These are phyloP conservation scores for Pseudocercospora ulei DNA, from an alignment of 2,329 filamentous ascomycete species.

Conservation along the genomic window DNA sequence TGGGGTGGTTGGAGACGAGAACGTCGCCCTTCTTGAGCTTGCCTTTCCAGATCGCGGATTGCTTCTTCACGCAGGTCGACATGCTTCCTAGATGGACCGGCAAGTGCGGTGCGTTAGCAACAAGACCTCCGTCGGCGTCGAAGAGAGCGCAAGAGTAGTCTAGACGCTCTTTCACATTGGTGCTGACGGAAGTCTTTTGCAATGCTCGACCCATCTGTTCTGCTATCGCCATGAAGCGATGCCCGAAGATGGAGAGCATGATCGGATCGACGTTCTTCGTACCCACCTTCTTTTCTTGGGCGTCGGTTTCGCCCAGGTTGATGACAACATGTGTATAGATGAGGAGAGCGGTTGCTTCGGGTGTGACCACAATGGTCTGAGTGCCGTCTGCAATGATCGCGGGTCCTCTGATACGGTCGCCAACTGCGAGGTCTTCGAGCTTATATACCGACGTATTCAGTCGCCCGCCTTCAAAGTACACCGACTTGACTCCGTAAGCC, in stretches of 20 bases:
- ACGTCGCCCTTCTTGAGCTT: conserved; percentile 71
- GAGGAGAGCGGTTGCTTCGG: conserved; percentile 63
- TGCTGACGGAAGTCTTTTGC: conserved; percentile 70
- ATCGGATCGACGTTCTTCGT: conserved; percentile 61
- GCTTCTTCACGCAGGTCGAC: conserved; percentile 72
- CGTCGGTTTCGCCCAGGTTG: conserved; percentile 54
- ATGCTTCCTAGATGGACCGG: conserved; percentile 74
- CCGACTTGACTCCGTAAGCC: conserved; percentile 55
- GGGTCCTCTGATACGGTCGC: conserved; percentile 65
- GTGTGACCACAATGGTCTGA: conserved; percentile 85
- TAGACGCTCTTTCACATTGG: conserved; percentile 70
- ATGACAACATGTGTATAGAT: conserved; percentile 84
- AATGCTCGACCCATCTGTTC: conserved; percentile 74
- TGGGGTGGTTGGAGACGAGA: conserved; percentile 73
- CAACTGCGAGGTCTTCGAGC: conserved; percentile 61
- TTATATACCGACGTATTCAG: conserved; percentile 73
- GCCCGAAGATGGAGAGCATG: conserved; percentile 66
- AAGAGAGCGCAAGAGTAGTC: conserved; percentile 79
- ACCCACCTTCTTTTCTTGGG: conserved; percentile 42
- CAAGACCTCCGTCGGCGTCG: conserved; percentile 62
- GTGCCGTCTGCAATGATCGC: conserved; percentile 80
- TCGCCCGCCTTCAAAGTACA: conserved; percentile 78
- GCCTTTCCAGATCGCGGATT: conserved; percentile 70
- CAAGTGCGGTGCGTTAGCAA: conserved; percentile 69
- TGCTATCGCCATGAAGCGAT: conserved; percentile 76